A percentile compares a stretch with the other conserved stretches of the same genome.
Evolutionary conservation across 106 monocot genomes (phyloP).

Genomic region (Vanilla planifolia): DNA sequence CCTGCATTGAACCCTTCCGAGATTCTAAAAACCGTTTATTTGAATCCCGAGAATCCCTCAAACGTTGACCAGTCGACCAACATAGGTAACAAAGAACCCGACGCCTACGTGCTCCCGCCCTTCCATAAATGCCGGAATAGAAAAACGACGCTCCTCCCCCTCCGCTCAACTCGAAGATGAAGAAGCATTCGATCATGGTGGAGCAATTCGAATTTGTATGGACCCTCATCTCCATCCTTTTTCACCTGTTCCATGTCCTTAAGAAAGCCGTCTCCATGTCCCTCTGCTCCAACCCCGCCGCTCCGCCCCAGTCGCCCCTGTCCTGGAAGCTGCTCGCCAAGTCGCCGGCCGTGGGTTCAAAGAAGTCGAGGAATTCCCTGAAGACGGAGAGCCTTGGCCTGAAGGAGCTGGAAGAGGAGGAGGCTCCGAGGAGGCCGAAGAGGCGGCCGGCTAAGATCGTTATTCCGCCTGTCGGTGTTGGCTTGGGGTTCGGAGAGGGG

Average conservation of each 20-base stretch:
- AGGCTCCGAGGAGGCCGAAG: constrained; percentile 8
- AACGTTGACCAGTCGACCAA: constrained; percentile 1
- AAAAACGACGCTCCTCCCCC: too few relatives aligned
- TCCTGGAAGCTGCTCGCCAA: constrained; percentile 10
- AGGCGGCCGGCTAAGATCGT: constrained; percentile 52
- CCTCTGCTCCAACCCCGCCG: constrained; percentile 4
- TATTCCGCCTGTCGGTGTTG: constrained; percentile 21
- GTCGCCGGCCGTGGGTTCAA: background rate
- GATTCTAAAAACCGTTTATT: too few relatives aligned
- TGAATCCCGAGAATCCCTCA: too few relatives aligned
- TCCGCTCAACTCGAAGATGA: background rate
- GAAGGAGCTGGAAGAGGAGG: background rate
- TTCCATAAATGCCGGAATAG: too few relatives aligned
- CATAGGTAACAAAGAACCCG: background rate
- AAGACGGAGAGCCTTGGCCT: too few relatives aligned
- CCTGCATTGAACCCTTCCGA: constrained; percentile 9
- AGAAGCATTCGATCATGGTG: constrained; percentile 9
- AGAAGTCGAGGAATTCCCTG: background rate
- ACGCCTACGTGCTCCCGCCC: background rate
- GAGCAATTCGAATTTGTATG: constrained; percentile 9
- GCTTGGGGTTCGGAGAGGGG: constrained; percentile 7
- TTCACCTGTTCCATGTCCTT: constrained; percentile 12
- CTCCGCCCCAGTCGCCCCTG: background rate
- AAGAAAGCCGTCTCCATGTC: constrained; percentile 8
- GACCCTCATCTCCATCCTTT: constrained; percentile 12